Evolutionary conservation across 768 basidiomycete genomes (phyloP).

Genomic region (Hemileccinum rubropunctum): DNA sequence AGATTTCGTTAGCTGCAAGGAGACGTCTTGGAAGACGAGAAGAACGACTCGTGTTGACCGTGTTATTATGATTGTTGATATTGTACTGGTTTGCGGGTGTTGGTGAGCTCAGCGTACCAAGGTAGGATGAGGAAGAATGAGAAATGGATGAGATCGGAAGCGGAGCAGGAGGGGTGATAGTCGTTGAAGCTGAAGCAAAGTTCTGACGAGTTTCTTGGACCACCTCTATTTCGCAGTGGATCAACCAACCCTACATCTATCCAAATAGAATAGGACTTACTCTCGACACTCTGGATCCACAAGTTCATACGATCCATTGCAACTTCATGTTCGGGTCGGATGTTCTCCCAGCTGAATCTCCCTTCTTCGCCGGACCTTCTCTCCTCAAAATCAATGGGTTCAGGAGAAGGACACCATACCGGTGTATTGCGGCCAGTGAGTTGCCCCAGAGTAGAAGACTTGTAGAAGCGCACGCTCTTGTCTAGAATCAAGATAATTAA

Average conservation of each 20-base stretch:
- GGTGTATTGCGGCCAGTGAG: slow-evolving; percentile 33
- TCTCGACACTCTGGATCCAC: slow-evolving; percentile 83
- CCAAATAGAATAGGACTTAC: slow-evolving; percentile 42
- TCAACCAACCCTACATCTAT: not conserved
- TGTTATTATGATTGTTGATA: slow-evolving; percentile 6
- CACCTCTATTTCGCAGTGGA: slow-evolving; percentile 50
- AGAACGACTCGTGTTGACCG: slow-evolving; percentile 13
- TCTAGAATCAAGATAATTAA: slow-evolving; percentile 37
- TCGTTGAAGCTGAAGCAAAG: slow-evolving; percentile 61
- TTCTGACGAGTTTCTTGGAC: slow-evolving; percentile 78
- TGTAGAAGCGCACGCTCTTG: slow-evolving; percentile 66
- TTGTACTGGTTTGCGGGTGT: slow-evolving; percentile 19
- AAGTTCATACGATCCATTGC: slow-evolving; percentile 66
- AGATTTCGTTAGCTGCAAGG: slow-evolving; percentile 70
- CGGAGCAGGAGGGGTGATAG: slow-evolving; percentile 50
- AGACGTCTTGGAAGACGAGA: slow-evolving; percentile 61
- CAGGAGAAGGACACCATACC: slow-evolving; percentile 29
- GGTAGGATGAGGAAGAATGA: slow-evolving; percentile 43
- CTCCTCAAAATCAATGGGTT: slow-evolving; percentile 32
- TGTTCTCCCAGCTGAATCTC: slow-evolving; percentile 34
- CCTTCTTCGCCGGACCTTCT: slow-evolving; percentile 32
- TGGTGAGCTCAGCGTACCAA: slow-evolving; percentile 30
- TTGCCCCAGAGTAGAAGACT: slow-evolving; percentile 54
- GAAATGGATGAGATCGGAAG: slow-evolving; percentile 61
- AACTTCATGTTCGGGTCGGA: slow-evolving; percentile 30